Evolutionary conservation across 83 land plant species (phyloP), one percentile per base, ranked within the genome.

Genomic region (Picea abies): DNA sequence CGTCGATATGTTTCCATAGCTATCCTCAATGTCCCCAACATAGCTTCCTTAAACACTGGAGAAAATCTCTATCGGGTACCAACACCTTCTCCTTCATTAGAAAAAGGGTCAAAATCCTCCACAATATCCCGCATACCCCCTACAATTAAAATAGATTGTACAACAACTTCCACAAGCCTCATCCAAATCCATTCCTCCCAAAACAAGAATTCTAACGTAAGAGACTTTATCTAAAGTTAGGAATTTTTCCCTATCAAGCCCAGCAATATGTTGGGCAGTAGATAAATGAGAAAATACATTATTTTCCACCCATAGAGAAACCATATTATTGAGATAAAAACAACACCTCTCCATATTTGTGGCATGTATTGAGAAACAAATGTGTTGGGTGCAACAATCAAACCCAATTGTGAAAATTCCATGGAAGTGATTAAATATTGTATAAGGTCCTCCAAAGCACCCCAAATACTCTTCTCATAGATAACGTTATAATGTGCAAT

Each of bases 1-100:
- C 89, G 86, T 63, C 86, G 84, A 81, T 85, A 97, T 15, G 99
- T 95, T 75, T 72, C 41, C 20, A 92, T 83, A 3, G 99, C 92
- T 72, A 82, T 67, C 84, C 87, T 82, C 67, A 97, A 22, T 22
- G 93, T 85, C 88, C 85, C 87, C 79, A 97, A 6, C 94, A 97
- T 92, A 67, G 94, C 92, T 20, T 91, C 96, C 86, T 90, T 89
- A 4, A 94, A 23, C 62, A 97, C 81, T 4, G 99, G 99, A 44
- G 95, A 91, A 80, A 97, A 97, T 2, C 94, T 83, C 99, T 87
- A 93, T 91, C 99, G 98, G 3, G 98, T 95, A 1, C 99, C 99
- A 73, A 79, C 83, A 32, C 94, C 99, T 49, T 62, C 78, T 1
- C 95, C 97, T 75, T 80, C 90, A 80, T 87, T 58, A 71, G 94